Evolutionary conservation across 129 eudicot species (phyloP), one percentile per base, ranked within the genome.

Genomic region (Gnaphalium uliginosum): DNA sequence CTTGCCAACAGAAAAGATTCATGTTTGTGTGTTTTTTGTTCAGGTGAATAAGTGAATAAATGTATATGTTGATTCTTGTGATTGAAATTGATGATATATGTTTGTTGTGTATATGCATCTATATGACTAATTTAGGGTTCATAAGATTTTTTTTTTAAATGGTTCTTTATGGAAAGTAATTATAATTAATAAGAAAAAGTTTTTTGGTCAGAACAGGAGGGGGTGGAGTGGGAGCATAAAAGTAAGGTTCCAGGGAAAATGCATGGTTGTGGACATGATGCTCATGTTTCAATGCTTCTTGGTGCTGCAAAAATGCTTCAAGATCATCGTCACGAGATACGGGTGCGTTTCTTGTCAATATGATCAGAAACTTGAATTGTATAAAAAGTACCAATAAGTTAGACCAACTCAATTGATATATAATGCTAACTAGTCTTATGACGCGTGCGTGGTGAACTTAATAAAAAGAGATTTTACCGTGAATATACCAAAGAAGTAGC

Each of bases 251-350:
- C 90, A 29, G 99, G 97, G 8, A 95, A 95, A 69, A 91, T 95
- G 97, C 99, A 95, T 66, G 99, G 97, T 73, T 91, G 99, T 83
- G 99, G 99, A 22, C 99, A 95, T 81, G 99, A 95, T 87, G 96
- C 97, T n/a, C 99, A 95, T 86, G 96, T 95, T 67, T 89, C 99
- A 13, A 95, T 91, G 99, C 93, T 95, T 79, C 97, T 95, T 83
- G 99, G 99, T 19, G 99, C 97, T 7, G 99, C 99, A 18, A 95
- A 83, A 85, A 89, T 95, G 64, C 93, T 95, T 62, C 92, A 91
- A 83, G 86, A 84, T 68, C 87, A 91, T 79, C 87, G 61, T 21
- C 77, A 87, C 43, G 43, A 35, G 43, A 35, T 35, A 35, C 43
- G 43, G 43, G 43, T 35, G 43, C 43, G 43, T 35, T 35, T 60